Base-by-base conservation (phyloP, 1,139 yeast genomes). In the Suhomyces ambrosiae region DNA sequence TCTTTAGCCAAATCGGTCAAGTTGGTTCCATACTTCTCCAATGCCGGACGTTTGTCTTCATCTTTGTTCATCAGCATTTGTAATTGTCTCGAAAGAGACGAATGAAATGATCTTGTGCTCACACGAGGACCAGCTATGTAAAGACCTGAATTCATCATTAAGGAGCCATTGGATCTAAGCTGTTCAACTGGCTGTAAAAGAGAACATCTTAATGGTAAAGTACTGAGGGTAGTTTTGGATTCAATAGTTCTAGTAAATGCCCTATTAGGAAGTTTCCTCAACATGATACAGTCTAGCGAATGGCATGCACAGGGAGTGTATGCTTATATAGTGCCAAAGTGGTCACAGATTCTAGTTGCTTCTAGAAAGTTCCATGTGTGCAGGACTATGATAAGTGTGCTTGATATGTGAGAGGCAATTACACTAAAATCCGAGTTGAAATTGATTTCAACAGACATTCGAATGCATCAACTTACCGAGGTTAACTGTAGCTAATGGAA, bases 1-100 rank as follows among this genome's bases (percentile, higher is more conserved):
- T 86, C 87, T 48, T 76, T 74, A 2, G 98, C 98, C 47, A 90
- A 61, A 44, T 82, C 80, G 1, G 97, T 92, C 47, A 92, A 66
- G 59, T 92, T 92, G 0, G 86, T 77, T n/a, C 97, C 97, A 55
- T 66, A 88, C 53, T 84, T 82, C 52, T 89, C 90, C 45, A 92
- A 65, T 0, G 97, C 95, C 0, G 95, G 86, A 42, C 83, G 71
- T 32, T 79, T 75, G 16, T 75, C 79, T 32, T 77, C 80, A 10
- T 72, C 75, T 45, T 63, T 59, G 30, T 70, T 68, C 60, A 69
- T 65, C 30, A 61, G 62, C 74, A 71, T 71, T 41, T 68, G 73
- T 33, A 65, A 42, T 10, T 37, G 37, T 7, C 46, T 44, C 2
- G 51, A 46, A 1, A 38, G n/a, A 5, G 55, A 47, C 3, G 51